Percentiles rank a stretch among this genome's conserved stretches.
phyloP scores from a whole-genome alignment of 2,329 filamentous ascomycete genomes.

The Aureobasidium melanogenum region DNA sequence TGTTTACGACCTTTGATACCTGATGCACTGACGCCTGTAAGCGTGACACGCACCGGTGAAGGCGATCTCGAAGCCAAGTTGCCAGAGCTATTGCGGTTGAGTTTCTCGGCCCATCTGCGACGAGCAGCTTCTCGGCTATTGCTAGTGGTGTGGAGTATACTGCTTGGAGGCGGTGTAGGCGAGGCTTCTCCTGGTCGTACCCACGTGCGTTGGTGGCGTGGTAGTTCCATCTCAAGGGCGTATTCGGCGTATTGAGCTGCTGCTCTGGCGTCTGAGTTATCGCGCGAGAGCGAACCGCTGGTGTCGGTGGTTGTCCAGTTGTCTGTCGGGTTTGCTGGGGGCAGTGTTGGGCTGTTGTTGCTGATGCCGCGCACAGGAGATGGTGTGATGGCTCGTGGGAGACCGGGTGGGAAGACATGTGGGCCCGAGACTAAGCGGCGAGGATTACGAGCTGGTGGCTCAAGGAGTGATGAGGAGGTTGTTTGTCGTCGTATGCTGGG shows the following conservation, averaged over 20 bases:
- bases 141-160: constrained; percentile 10
- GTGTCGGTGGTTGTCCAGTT: constrained; percentile 7
- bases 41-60: constrained; percentile 17
- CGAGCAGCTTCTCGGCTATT: background rate
- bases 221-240: constrained; percentile 1
- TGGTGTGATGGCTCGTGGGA: constrained; percentile 22
- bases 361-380: constrained; percentile 12
- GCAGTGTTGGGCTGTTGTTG: constrained; percentile 1
- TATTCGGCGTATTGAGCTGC: constrained; percentile 3
- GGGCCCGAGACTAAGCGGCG: constrained; percentile 17
- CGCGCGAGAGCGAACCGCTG: constrained; percentile 10
- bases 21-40: constrained; percentile 8
- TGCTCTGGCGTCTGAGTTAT: constrained; percentile 15
- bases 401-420: constrained; percentile 20
- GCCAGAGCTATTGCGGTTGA: constrained; percentile 15
- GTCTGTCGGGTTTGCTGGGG: background rate
- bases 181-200: constrained; percentile 26
- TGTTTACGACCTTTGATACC: constrained; percentile 2
- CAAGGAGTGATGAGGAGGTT: constrained; percentile 23
- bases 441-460: constrained; percentile 21
- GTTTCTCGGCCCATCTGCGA: constrained; percentile 1
- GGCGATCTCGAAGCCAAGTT: constrained; percentile 17
- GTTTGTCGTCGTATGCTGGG: constrained; percentile 8
- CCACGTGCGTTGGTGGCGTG: constrained; percentile 21
- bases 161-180: constrained; percentile 25